Conservation (phyloP, 1,139 yeast genomes). For the Insectozyma bohioensis region DNA sequence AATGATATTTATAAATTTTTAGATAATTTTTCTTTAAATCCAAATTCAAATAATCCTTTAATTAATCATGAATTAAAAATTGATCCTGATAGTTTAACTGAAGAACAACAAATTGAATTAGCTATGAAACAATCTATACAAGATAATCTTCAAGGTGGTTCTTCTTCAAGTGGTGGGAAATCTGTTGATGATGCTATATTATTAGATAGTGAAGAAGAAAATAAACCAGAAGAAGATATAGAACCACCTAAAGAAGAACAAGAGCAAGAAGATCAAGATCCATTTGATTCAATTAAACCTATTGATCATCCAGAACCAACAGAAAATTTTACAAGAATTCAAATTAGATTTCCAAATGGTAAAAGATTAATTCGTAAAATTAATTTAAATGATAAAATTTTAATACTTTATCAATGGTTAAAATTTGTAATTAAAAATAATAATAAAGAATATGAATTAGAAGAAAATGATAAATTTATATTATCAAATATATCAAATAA, state of each 20-base stretch:
- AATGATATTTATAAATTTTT: conserved; percentile 62
- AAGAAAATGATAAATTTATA: conserved; percentile 36
- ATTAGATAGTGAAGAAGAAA: conserved; percentile 21
- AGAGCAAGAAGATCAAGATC: conserved; percentile 11
- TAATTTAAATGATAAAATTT: conserved; percentile 53
- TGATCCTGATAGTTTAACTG: conserved; percentile 66
- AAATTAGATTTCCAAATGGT: conserved; percentile 85
- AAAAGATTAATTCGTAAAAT: conserved; percentile 78
- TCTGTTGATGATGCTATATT: conserved; percentile 30
- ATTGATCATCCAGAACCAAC: conserved; percentile 55
- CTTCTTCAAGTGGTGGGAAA: conserved; percentile 8
- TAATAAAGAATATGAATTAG: conserved; percentile 45
- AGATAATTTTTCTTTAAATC: conserved; percentile 62
- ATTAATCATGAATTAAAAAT: conserved; percentile 53
- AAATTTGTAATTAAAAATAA: conserved; percentile 60
- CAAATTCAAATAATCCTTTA: conserved; percentile 67
- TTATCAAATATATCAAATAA: conserved; percentile 66
- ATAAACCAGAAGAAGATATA: conserved; percentile 15
- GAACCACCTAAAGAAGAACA: conserved; percentile 13
- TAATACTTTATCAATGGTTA: conserved; percentile 35
- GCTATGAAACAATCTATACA: conserved; percentile 70
- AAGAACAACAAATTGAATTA: conserved; percentile 80
- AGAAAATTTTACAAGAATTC: conserved; percentile 70
- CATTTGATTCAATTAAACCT: conserved; percentile 48
- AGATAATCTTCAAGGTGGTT: too few species aligned